Percentiles rank a stretch among this genome's conserved stretches.
Evolutionary conservation across 805 yeast species (phyloP).

Genomic region (Millerozyma miso): DNA sequence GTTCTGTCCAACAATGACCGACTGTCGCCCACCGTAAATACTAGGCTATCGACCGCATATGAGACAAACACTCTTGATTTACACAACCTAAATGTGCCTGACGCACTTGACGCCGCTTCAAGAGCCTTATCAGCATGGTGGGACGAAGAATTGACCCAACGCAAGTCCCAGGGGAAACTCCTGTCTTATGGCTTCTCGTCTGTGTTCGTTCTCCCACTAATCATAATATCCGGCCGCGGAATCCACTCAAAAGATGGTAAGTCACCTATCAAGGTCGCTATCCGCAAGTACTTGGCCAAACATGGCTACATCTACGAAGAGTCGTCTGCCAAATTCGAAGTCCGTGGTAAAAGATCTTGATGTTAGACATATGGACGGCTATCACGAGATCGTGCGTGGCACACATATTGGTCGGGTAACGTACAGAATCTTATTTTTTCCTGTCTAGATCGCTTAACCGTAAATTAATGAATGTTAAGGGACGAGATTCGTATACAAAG

Average conservation of each 20-base stretch:
- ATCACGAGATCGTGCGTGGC: not conserved
- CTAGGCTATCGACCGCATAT: not conserved
- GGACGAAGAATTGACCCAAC: slow-evolving; percentile 44
- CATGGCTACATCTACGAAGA: slow-evolving; percentile 45
- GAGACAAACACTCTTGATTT: slow-evolving; percentile 42
- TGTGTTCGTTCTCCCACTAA: slow-evolving; percentile 38
- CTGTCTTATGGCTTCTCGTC: slow-evolving; percentile 32
- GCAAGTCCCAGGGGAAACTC: slow-evolving; percentile 39
- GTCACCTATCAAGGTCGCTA: slow-evolving; percentile 43
- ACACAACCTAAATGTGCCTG: slow-evolving; percentile 48
- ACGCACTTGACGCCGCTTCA: slow-evolving; percentile 40
- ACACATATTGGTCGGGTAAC: not conserved
- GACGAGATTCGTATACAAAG: not conserved
- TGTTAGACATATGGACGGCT: not conserved
- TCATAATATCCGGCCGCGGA: slow-evolving; percentile 66
- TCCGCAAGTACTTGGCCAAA: slow-evolving; percentile 34
- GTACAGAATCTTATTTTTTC: not conserved
- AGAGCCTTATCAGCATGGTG: slow-evolving; percentile 55
- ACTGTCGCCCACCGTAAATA: not conserved
- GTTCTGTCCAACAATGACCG: not conserved
- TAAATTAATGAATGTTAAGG: not conserved
- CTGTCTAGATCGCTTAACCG: not conserved
- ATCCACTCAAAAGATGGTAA: slow-evolving; percentile 59
- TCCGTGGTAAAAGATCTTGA: slow-evolving; percentile 14
- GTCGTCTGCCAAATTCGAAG: slow-evolving; percentile 21